Evolutionary conservation across 805 yeast genomes (phyloP).

Genomic region (Teunomyces pallodes): DNA sequence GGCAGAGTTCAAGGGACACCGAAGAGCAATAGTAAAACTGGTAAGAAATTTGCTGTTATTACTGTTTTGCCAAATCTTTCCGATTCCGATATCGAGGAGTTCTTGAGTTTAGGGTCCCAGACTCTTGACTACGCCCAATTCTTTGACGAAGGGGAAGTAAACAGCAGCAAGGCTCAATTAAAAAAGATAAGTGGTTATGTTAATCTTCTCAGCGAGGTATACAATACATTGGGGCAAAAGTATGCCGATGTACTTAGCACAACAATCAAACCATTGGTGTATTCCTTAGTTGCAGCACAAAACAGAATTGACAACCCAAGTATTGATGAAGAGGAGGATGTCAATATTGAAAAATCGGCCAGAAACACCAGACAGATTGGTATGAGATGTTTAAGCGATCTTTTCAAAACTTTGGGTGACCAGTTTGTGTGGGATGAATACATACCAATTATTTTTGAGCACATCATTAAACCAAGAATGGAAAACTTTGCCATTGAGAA

Average conservation of each 20-base stretch:
- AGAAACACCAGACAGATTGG: slow-evolving; percentile 65
- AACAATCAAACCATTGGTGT: slow-evolving; percentile 56
- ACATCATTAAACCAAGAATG: slow-evolving; percentile 64
- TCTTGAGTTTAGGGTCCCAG: slow-evolving; percentile 60
- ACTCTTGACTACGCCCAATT: slow-evolving; percentile 45
- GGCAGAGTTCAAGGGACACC: slow-evolving; percentile 78
- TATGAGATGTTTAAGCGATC: slow-evolving; percentile 56
- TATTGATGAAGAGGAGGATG: slow-evolving; percentile 10
- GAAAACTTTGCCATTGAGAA: slow-evolving; percentile 70
- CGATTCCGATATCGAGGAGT: slow-evolving; percentile 51
- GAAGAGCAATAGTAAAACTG: slow-evolving; percentile 66
- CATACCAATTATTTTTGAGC: slow-evolving; percentile 48
- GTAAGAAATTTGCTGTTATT: slow-evolving; percentile 70
- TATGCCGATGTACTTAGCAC: slow-evolving; percentile 48
- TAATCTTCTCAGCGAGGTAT: slow-evolving; percentile 55
- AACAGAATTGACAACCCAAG: slow-evolving; percentile 24
- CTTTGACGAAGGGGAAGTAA: slow-evolving; percentile 16
- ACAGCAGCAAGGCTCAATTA: slow-evolving; percentile 27
- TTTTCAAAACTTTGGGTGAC: slow-evolving; percentile 55
- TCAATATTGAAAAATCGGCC: slow-evolving; percentile 43
- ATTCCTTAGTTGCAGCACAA: slow-evolving; percentile 55
- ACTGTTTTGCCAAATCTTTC: slow-evolving; percentile 58
- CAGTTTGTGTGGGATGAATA: slow-evolving; percentile 54
- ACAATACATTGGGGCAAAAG: slow-evolving; percentile 57
- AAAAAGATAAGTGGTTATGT: slow-evolving; percentile 64